phyloP scores from a whole-genome alignment of 495 filamentous ascomycete species.

The Mycothermus thermophilus region DNA sequence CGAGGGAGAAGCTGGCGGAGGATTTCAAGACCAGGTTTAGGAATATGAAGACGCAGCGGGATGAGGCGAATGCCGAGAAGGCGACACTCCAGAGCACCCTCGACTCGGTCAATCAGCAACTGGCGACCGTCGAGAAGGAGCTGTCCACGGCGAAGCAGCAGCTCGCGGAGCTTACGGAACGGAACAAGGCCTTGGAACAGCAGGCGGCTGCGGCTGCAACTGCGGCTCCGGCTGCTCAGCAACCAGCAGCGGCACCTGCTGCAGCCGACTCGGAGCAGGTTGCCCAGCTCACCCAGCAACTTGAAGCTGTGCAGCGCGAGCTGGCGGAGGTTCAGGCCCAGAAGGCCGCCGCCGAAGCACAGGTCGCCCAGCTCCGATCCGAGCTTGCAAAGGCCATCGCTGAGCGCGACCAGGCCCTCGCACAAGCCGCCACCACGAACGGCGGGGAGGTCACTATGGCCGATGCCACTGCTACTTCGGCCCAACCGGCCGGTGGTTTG shows the following conservation, averaged over 20 bases:
- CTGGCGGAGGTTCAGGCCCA: constrained; percentile 28
- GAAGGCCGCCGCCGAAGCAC: constrained; percentile 26
- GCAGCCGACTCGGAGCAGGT: constrained; percentile 11
- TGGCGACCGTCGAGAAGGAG: constrained; percentile 25
- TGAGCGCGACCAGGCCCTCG: constrained; percentile 35
- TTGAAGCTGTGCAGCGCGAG: constrained; percentile 29
- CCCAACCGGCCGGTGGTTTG: constrained; percentile 12
- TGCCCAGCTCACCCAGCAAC: constrained; percentile 58
- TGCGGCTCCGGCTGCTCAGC: constrained; percentile 3
- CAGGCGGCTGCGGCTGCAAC: constrained; percentile 9
- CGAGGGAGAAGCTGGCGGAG: constrained; percentile 27
- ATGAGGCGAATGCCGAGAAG: constrained; percentile 28
- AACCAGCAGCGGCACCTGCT: constrained; percentile 3
- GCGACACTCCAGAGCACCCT: constrained; percentile 21
- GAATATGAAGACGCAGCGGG: constrained; percentile 25
- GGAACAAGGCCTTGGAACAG: constrained; percentile 18
- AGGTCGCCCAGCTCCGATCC: constrained; percentile 33
- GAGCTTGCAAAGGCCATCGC: constrained; percentile 28
- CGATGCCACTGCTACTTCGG: constrained; percentile 13
- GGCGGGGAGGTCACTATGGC: constrained; percentile 23
- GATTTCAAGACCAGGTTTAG: constrained; percentile 34
- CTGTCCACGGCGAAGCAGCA: constrained; percentile 23
- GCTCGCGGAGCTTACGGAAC: constrained; percentile 25
- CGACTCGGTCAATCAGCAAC: constrained; percentile 17
- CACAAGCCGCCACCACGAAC: constrained; percentile 27